Evolutionary conservation across 148 eudicot genomes (phyloP).

Genomic region (Polygonum aviculare): DNA sequence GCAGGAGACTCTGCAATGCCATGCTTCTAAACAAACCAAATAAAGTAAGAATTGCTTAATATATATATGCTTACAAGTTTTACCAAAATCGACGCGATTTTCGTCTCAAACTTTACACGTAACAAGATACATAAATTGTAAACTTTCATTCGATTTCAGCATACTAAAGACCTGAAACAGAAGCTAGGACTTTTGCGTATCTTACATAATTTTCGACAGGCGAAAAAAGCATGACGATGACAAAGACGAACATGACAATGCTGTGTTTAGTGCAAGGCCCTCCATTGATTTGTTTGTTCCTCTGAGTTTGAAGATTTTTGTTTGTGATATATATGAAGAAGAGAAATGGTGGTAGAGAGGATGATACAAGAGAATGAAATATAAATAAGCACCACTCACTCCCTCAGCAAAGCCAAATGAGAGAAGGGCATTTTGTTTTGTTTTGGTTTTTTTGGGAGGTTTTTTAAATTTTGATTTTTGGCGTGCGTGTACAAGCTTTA

Average conservation of each 20-base stretch:
- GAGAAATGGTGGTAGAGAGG: not conserved
- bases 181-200: not conserved
- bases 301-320: not conserved
- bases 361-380: not conserved
- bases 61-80: not conserved
- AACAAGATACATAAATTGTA: too few relatives aligned
- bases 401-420: too few relatives aligned
- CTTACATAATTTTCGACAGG: conserved; percentile 6
- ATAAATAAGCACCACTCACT: not conserved
- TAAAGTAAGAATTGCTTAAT: not conserved
- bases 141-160: too few relatives aligned
- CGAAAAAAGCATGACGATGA: conserved; percentile 3
- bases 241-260: conserved; percentile 1
- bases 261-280: conserved; percentile 1
- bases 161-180: not conserved
- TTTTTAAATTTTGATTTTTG: not conserved
- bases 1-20: not conserved
- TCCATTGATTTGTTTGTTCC: not conserved
- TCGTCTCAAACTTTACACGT: too few relatives aligned
- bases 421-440: too few relatives aligned
- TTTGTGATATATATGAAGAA: not conserved
- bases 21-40: not conserved
- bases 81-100: not conserved
- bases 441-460: not conserved
- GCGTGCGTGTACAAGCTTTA: not conserved